Conservation (phyloP, 331 rosid species). For the Acacia concinna region DNA sequence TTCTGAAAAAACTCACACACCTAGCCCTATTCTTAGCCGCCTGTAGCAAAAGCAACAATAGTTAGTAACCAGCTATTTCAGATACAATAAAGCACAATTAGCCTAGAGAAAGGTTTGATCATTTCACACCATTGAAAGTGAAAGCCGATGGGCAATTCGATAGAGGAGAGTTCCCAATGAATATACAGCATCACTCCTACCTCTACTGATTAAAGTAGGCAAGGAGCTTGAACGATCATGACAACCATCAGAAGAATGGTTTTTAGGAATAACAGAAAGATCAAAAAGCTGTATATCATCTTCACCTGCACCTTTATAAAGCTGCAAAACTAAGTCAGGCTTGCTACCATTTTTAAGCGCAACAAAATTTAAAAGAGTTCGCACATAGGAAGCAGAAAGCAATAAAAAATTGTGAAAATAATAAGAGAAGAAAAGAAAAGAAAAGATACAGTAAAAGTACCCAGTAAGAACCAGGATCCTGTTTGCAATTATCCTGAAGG, state of each 20-base stretch:
- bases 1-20: conserved; percentile 78
- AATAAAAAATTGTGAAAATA: not conserved
- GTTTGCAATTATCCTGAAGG: conserved; percentile 95
- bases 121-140: conserved; percentile 84
- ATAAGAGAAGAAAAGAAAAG: not conserved
- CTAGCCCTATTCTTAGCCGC: conserved; percentile 75
- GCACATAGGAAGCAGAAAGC: conserved; percentile 3
- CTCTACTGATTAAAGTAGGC: conserved; percentile 66
- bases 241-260: conserved; percentile 53
- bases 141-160: conserved; percentile 91
- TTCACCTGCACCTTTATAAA: conserved; percentile 93
- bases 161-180: conserved; percentile 88
- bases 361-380: conserved; percentile 4
- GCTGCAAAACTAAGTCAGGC: conserved; percentile 59
- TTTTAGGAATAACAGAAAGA: conserved; percentile 81
- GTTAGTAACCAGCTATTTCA: conserved; percentile 32
- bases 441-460: conserved; percentile 45
- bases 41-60: conserved; percentile 51
- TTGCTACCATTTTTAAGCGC: conserved; percentile 24
- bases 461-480: conserved; percentile 99
- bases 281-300: conserved; percentile 94
- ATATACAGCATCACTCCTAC: conserved; percentile 79
- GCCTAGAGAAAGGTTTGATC: conserved; percentile 21
- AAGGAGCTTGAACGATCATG: conserved; percentile 70
- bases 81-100: conserved; percentile 16